A percentile compares a stretch with the other conserved stretches of the same genome.
Evolutionary conservation across 1,139 yeast species (phyloP).

Genomic region (Taphrina deformans): DNA sequence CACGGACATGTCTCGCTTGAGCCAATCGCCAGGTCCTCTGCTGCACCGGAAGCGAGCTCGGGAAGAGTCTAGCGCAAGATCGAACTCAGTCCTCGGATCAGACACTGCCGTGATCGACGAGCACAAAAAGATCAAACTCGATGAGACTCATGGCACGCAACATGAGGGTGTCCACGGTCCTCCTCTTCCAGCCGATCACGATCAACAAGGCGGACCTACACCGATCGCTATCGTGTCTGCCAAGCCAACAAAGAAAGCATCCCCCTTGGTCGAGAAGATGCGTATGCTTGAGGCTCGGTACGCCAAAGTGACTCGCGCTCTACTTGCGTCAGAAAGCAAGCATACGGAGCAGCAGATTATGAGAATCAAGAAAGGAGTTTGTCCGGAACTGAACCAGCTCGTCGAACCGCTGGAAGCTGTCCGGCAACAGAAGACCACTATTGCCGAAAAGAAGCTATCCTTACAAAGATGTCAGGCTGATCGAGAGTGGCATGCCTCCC

Average conservation of each 20-base stretch:
- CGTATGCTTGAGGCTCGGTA: slow-evolving; percentile 10
- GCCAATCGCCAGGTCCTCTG: neutral
- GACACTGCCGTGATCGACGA: neutral
- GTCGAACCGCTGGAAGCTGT: neutral
- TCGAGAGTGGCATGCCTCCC: slow-evolving; percentile 13
- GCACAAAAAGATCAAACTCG: neutral
- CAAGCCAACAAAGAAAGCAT: neutral
- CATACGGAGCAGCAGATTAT: neutral
- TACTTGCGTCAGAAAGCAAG: neutral
- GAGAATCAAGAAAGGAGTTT: neutral
- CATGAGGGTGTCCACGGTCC: neutral
- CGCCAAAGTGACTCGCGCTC: slow-evolving; percentile 1
- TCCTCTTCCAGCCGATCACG: neutral
- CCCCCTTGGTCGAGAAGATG: slow-evolving; percentile 10
- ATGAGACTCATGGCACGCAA: neutral
- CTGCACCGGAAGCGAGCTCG: neutral
- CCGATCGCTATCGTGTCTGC: neutral
- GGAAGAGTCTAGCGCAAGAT: neutral
- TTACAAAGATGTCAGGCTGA: slow-evolving; percentile 15
- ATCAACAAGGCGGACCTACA: neutral
- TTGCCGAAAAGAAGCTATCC: neutral
- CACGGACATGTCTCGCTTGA: neutral
- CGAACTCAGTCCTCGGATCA: neutral
- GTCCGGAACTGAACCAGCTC: neutral
- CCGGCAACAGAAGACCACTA: neutral